Base-by-base conservation (phyloP, 2,329 filamentous ascomycete species). In the Claviceps sp. region DNA sequence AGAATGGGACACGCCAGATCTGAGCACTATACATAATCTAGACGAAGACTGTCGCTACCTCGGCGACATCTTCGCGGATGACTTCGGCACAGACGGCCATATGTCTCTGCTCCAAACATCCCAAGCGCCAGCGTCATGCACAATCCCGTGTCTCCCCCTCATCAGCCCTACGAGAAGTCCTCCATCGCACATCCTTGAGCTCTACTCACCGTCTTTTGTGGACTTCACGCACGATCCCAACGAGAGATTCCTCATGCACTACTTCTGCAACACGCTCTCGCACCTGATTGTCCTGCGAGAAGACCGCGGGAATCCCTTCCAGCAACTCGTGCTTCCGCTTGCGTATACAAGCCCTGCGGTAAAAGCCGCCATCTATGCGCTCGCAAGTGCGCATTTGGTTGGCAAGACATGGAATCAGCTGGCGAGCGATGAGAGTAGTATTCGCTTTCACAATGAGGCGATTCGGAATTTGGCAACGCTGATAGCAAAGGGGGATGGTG, bases 361-460 rank as follows among this genome's bases (percentile, higher is more conserved):
- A 4, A 85, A 86, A 64, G 88, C 93, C 61, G 88, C 89, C 9
- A 85, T 96, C 54, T 89, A 87, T 53, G 88, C 89, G 0, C 71
- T 96, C 7, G 80, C 88, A 0, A 86, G 85, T 52, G 91, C 89
- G 53, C 93, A 95, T 63, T 71, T 94, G 53, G 85, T 91, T 57
- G 88, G 78, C 47, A 68, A 77, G 26, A 77, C 76, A 2, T 67
- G 78, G 5, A 66, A 73, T 26, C 75, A 73, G 16, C 45, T 48
- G 13, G 50, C 40, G n/a, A 49, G 52, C 22, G 62, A 66, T 20
- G 77, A 82, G 57, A 76, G 74, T 57, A 80, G 78, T 38, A 64
- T 80, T 1, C 73, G 73, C 54, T 82, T 81, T 55, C 79, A 83
- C 55, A 80, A 76, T 53, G 71, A 72, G 59, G 78, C 79, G 11